Evolutionary conservation across 192 early-diverging fungal species (phyloP).

Genomic region (Backusella tuberculispora): DNA sequence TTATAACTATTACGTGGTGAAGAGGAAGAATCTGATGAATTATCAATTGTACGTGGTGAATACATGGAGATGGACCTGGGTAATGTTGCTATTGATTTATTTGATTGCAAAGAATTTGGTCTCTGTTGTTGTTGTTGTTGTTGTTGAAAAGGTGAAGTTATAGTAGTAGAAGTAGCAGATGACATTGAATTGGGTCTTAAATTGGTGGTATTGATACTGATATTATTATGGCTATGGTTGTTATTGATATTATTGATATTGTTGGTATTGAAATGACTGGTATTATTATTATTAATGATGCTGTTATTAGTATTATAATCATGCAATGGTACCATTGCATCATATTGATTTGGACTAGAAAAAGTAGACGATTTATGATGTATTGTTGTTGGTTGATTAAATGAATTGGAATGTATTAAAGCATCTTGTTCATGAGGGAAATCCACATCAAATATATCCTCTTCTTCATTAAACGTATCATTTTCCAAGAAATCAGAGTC

Average conservation of each 20-base stretch:
- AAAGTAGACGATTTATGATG: background rate
- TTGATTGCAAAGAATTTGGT: conserved; percentile 13
- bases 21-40: background rate
- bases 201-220: background rate
- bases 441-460: conserved; percentile 45
- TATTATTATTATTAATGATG: background rate
- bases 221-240: background rate
- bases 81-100: background rate
- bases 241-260: background rate
- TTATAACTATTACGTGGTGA: background rate
- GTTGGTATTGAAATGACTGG: background rate
- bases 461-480: conserved; percentile 39
- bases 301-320: background rate
- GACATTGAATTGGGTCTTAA: conserved; percentile 12
- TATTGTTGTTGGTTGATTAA: background rate
- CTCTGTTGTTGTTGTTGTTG: background rate
- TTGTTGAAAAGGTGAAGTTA: background rate
- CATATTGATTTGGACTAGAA: background rate
- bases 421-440: conserved; percentile 42
- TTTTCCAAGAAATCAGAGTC: conserved; percentile 40
- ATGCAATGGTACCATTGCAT: background rate
- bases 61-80: conserved; percentile 18
- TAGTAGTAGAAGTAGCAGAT: background rate
- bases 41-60: conserved; percentile 4
- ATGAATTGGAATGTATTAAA: conserved; percentile 24